Base-by-base conservation (phyloP, 441 rosid species). In the Pelargonium exstipulatum region DNA sequence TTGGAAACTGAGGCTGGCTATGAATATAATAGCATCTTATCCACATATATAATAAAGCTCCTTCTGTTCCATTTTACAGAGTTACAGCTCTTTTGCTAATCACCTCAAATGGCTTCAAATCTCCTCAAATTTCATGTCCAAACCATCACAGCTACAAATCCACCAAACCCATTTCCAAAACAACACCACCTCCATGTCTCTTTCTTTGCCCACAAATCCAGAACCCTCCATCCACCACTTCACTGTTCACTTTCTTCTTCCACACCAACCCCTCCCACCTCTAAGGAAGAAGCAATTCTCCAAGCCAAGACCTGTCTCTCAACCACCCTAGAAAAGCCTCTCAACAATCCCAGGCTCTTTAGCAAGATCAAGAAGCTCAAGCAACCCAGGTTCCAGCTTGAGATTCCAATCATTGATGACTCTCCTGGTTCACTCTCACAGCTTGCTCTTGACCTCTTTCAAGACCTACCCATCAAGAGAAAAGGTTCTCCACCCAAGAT, bases 281-380 rank as follows among this genome's bases (percentile, higher is more conserved):
- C 97, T 67, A 90, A 80, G 76, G 96, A 88, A 80, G 96, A 91
- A 79, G 95, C 97, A 69, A 80, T 93, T 48, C 79, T 78, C 70
- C 93, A 89, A 81, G 95, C 93, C 79, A 89, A 84, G 71, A 85
- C 84, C 70, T 91, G 92, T 77, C 89, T 93, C 77, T 77, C 87
- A 7, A 80, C 84, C 66, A 77, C 88, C 74, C 81, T 88, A 26
- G 80, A 82, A 74, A 93, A 86, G 84, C 91, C 92, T 57, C 86
- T 91, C 53, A 86, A 86, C 79, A 91, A 87, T 75, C 91, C 88
- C 18, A 91, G 84, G 69, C 82, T 87, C 18, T 70, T 82, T 5
- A 88, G 90, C 6, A 88, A 86, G 70, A 80, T 88, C 76, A 94
- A 84, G 85, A 91, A 85, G 60, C 72, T 87, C 14, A 89, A 86